Evolutionary conservation across 805 yeast genomes (phyloP).

Genomic region (Myxozyma nipponensis): DNA sequence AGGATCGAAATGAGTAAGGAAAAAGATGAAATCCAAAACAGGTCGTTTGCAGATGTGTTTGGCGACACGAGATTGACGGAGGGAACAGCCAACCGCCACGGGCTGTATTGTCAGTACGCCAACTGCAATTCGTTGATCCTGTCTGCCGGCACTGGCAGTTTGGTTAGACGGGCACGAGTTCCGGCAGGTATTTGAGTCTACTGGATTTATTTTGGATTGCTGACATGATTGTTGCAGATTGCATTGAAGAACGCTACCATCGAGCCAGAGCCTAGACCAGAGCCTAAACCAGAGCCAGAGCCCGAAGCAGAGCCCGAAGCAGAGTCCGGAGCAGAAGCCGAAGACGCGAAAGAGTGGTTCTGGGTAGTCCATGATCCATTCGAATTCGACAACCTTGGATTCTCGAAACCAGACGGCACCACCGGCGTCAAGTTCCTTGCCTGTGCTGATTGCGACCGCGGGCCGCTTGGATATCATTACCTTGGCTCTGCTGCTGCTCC

Average conservation of each 20-base stretch:
- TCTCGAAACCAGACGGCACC: slow-evolving; percentile 18
- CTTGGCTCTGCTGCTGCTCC: background rate
- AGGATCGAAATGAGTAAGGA: background rate
- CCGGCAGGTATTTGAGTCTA: slow-evolving; percentile 2
- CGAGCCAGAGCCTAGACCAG: background rate
- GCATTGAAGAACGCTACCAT: background rate
- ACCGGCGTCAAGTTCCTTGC: slow-evolving; percentile 27
- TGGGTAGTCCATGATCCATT: slow-evolving; percentile 27
- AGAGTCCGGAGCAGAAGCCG: background rate
- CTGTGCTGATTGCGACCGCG: slow-evolving; percentile 31
- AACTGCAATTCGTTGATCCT: slow-evolving; percentile 18
- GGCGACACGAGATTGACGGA: no score
- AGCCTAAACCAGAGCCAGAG: background rate
- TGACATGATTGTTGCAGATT: background rate
- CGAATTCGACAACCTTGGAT: slow-evolving; percentile 29
- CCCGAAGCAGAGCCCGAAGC: background rate
- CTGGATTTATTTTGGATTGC: background rate
- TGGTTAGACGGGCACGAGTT: slow-evolving; percentile 3
- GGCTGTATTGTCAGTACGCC: slow-evolving; percentile 16
- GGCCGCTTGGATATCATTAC: slow-evolving; percentile 28
- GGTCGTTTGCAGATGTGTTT: background rate
- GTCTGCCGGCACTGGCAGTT: slow-evolving; percentile 17
- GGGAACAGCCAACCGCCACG: slow-evolving; percentile 9
- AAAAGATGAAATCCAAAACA: background rate
- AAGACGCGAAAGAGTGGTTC: slow-evolving; percentile 11